These are phyloP conservation scores for Botryotinia globosa DNA, from an alignment of 2,329 filamentous ascomycete genomes.

Conservation along the genomic window DNA sequence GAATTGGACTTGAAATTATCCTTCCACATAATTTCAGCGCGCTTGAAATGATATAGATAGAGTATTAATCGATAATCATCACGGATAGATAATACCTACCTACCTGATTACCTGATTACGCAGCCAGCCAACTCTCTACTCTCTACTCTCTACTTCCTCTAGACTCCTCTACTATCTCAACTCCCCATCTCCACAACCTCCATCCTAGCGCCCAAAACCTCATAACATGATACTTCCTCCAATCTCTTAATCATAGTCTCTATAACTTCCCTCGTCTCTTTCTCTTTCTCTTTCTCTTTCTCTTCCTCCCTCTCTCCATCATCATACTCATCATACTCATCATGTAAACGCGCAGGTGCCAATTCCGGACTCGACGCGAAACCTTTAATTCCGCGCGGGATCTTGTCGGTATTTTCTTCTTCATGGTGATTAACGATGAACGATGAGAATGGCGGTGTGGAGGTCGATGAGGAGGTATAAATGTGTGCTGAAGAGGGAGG, in stretches of 20 bases:
- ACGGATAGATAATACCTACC: too few species aligned
- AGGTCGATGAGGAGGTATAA: neutral
- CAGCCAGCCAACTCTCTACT: neutral
- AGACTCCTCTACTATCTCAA: neutral
- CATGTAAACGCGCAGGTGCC: neutral
- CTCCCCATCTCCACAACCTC: neutral
- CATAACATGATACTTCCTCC: neutral
- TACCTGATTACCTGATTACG: neutral
- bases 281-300: neutral
- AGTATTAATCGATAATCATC: too few species aligned
- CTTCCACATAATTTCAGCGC: too few species aligned
- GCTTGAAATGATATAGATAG: too few species aligned
- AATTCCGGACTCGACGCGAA: neutral
- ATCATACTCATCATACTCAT: neutral
- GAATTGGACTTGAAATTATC: too few species aligned
- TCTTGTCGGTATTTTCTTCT: rapidly evolving
- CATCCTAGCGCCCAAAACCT: neutral
- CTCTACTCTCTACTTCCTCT: too few species aligned
- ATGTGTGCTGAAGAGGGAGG: neutral
- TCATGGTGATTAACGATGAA: neutral
- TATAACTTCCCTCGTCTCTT: neutral
- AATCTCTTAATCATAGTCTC: neutral
- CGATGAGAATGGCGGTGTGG: neutral
- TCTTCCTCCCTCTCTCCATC: too few species aligned
- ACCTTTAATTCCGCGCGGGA: rapidly evolving